phyloP scores from a whole-genome alignment of 2,329 filamentous ascomycete genomes.

The Chrysoporthe cubensis region DNA sequence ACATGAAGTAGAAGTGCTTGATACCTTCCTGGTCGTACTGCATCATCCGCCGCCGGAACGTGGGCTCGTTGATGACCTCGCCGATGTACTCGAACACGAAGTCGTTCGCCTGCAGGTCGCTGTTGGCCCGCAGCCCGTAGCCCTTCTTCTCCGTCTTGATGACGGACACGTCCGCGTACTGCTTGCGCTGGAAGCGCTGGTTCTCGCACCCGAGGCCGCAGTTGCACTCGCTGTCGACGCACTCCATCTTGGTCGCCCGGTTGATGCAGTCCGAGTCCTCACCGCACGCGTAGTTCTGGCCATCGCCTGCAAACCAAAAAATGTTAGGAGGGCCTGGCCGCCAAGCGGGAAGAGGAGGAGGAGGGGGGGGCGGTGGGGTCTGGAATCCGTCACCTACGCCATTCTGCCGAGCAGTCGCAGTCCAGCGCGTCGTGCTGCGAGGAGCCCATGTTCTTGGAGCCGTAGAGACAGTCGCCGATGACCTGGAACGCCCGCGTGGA shows the following conservation, averaged over 20 bases:
- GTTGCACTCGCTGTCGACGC: conserved; percentile 78
- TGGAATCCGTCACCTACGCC: conserved; percentile 68
- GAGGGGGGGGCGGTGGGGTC: conserved; percentile 22
- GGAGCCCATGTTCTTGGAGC: conserved; percentile 85
- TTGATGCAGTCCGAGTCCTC: conserved; percentile 99
- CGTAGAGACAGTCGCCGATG: conserved; percentile 86
- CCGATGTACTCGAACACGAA: conserved; percentile 99
- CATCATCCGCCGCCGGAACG: conserved; percentile 86
- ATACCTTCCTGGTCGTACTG: conserved; percentile 96
- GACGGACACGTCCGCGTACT: conserved; percentile 89
- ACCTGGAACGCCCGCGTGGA: conserved; percentile 78
- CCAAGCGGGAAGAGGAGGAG: conserved; percentile 30
- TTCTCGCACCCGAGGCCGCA: conserved; percentile 91
- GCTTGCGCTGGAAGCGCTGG: conserved; percentile 87
- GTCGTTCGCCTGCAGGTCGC: conserved; percentile 76
- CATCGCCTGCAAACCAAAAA: conserved; percentile 51
- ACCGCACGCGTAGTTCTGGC: conserved; percentile 82
- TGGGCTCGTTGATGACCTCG: conserved; percentile 92
- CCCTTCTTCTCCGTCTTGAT: conserved; percentile 99
- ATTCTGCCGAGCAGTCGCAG: conserved; percentile 94
- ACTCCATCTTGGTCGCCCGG: conserved; percentile 97
- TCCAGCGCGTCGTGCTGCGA: conserved; percentile 90
- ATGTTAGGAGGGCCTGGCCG: conserved; percentile 26
- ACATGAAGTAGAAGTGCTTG: conserved; percentile 99
- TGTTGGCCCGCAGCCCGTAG: conserved; percentile 84